Evolutionary conservation across 305 asterid genomes (phyloP).

Genomic region (Fraxinus baroniana): DNA sequence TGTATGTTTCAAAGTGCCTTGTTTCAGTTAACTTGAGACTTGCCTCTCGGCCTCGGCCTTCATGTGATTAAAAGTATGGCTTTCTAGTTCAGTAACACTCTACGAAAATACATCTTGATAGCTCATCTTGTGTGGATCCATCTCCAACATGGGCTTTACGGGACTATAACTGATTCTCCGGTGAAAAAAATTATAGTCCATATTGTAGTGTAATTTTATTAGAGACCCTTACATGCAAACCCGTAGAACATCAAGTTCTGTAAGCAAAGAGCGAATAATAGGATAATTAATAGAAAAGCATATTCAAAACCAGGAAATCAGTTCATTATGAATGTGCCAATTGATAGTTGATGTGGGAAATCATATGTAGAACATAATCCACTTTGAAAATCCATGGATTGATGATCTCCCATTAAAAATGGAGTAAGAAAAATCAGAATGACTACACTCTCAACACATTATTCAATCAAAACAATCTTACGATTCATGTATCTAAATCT

Average conservation of each 20-base stretch:
- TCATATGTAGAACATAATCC: slow-evolving; percentile 17
- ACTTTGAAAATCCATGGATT: slow-evolving; percentile 2
- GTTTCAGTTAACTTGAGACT: background rate
- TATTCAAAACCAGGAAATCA: background rate
- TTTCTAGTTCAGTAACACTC: background rate
- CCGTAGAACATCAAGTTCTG: background rate
- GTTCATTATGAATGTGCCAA: background rate
- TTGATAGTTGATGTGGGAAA: background rate
- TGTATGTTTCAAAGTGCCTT: background rate
- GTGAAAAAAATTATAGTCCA: background rate
- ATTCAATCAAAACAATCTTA: slow-evolving; percentile 69
- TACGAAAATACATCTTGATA: background rate
- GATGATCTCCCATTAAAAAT: slow-evolving; percentile 6
- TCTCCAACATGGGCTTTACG: background rate
- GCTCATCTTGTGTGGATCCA: background rate
- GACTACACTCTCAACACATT: slow-evolving; percentile 3
- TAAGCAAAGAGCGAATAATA: background rate
- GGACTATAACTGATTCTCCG: too few relatives aligned
- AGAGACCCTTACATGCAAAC: background rate
- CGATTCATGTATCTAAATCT: slow-evolving; percentile 61
- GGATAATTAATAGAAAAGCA: background rate
- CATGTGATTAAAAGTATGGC: background rate
- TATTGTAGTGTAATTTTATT: too few relatives aligned
- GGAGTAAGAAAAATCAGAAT: background rate
- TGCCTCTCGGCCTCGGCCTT: background rate